Evolutionary conservation across 352 stramenopile species (phyloP).

Genomic region (Phytophthora pinifolia): DNA sequence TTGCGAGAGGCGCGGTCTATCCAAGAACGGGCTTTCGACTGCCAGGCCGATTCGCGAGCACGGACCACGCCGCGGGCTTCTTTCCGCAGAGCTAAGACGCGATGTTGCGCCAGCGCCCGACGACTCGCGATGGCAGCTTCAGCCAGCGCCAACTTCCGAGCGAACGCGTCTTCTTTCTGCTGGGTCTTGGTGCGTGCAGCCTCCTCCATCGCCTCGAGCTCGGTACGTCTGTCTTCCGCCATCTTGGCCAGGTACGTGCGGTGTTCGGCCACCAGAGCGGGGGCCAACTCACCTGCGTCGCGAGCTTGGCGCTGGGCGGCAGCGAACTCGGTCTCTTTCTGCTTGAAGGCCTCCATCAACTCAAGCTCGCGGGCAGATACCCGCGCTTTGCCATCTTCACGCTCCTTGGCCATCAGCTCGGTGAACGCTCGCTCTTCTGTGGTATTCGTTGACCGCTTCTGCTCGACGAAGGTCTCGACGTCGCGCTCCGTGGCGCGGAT

Average conservation of each 20-base stretch:
- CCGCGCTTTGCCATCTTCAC: conserved; percentile 41
- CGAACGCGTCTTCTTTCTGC: conserved; percentile 76
- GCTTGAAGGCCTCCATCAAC: conserved; percentile 66
- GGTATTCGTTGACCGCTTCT: conserved; percentile 68
- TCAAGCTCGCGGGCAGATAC: conserved; percentile 76
- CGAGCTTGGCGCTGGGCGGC: conserved; percentile 64
- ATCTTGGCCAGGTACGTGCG: conserved; percentile 78
- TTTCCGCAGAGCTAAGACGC: conserved; percentile 72
- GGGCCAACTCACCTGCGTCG: conserved; percentile 59
- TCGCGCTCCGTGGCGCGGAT: conserved; percentile 82
- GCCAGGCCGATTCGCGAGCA: conserved; percentile 80
- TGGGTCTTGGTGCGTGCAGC: conserved; percentile 40
- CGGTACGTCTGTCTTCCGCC: conserved; percentile 68
- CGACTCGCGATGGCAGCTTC: conserved; percentile 78
- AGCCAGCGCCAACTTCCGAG: conserved; percentile 70
- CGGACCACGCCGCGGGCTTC: conserved; percentile 76
- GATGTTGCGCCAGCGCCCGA: conserved; percentile 67
- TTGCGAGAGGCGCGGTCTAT: conserved; percentile 88
- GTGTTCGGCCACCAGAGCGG: conserved; percentile 78
- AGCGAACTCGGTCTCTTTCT: conserved; percentile 78
- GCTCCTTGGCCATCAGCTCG: conserved; percentile 59
- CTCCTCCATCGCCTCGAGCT: conserved; percentile 56
- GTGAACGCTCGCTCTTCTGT: conserved; percentile 62
- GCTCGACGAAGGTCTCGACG: conserved; percentile 68
- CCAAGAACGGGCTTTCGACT: conserved; percentile 75